These are phyloP conservation scores for Exophiala dermatitidis DNA, from an alignment of 2,329 filamentous ascomycete species.

Conservation along the genomic window DNA sequence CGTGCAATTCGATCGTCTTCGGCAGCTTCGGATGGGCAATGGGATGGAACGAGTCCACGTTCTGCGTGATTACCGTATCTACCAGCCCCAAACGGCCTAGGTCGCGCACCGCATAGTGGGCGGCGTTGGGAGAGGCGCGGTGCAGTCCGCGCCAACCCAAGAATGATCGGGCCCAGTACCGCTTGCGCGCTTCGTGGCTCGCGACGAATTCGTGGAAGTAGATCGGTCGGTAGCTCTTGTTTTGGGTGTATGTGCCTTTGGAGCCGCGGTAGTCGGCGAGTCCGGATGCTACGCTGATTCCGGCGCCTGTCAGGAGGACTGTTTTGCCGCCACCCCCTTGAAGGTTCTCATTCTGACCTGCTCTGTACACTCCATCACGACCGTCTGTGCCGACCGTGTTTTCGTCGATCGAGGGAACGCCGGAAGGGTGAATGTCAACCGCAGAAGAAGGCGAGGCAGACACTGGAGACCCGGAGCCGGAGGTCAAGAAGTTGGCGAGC, in stretches of 20 bases:
- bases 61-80: slow-evolving; percentile 78
- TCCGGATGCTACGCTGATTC: slow-evolving; percentile 86
- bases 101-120: slow-evolving; percentile 68
- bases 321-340: slow-evolving; percentile 33
- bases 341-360: slow-evolving; percentile 30
- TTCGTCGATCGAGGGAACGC: not conserved
- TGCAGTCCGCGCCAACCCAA: slow-evolving; percentile 81
- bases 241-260: slow-evolving; percentile 86
- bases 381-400: no score
- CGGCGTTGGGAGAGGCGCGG: slow-evolving; percentile 69
- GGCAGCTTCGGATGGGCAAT: slow-evolving; percentile 65
- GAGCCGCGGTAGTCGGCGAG: slow-evolving; percentile 85
- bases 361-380: no score
- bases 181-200: slow-evolving; percentile 75
- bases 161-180: slow-evolving; percentile 95
- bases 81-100: slow-evolving; percentile 67
- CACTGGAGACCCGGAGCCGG: slow-evolving; percentile 33
- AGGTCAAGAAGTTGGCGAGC: slow-evolving; percentile 66
- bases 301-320: slow-evolving; percentile 70
- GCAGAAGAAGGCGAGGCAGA: slow-evolving; percentile 33
- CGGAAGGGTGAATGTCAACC: slow-evolving; percentile 29
- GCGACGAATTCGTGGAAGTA: slow-evolving; percentile 85
- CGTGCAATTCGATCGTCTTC: slow-evolving; percentile 75
- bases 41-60: slow-evolving; percentile 90
- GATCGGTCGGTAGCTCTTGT: slow-evolving; percentile 82